phyloP scores from a whole-genome alignment of 2,329 filamentous ascomycete species.

The Phaeosphaeriaceae sp. region DNA sequence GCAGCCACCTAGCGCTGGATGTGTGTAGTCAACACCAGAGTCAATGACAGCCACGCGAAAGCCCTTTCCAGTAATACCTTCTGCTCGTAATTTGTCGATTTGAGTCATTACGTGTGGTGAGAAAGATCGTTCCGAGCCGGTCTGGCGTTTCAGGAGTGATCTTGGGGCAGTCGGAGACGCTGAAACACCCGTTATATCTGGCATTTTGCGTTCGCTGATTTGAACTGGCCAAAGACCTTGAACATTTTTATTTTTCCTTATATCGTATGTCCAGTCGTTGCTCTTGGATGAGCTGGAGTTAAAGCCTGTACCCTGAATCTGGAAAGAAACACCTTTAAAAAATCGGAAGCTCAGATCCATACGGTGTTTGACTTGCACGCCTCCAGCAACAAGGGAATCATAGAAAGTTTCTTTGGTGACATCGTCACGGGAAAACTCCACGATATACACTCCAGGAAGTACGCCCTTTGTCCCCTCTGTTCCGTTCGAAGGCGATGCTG shows the following conservation, averaged over 20 bases:
- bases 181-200: neutral
- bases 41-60: conserved; percentile 54
- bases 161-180: neutral
- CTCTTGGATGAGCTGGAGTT: conserved; percentile 5
- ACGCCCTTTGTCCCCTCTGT: neutral
- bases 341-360: conserved; percentile 24
- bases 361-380: conserved; percentile 17
- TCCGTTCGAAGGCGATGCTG: too few species aligned
- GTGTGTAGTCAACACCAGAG: conserved; percentile 61
- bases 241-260: conserved; percentile 5
- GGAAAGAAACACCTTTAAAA: conserved; percentile 26
- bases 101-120: conserved; percentile 44
- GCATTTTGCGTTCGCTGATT: conserved; percentile 9
- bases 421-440: conserved; percentile 23
- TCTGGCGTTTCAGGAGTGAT: conserved; percentile 14
- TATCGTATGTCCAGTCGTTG: neutral
- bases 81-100: conserved; percentile 48
- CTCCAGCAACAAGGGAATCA: conserved; percentile 11
- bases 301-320: conserved; percentile 9
- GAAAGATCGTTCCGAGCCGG: conserved; percentile 16
- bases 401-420: conserved; percentile 19
- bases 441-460: conserved; percentile 19
- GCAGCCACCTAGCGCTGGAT: conserved; percentile 68
- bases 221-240: conserved; percentile 18
- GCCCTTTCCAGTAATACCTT: conserved; percentile 56